Conservation (phyloP, 257 asterid species). For the Henckelia pumila region DNA sequence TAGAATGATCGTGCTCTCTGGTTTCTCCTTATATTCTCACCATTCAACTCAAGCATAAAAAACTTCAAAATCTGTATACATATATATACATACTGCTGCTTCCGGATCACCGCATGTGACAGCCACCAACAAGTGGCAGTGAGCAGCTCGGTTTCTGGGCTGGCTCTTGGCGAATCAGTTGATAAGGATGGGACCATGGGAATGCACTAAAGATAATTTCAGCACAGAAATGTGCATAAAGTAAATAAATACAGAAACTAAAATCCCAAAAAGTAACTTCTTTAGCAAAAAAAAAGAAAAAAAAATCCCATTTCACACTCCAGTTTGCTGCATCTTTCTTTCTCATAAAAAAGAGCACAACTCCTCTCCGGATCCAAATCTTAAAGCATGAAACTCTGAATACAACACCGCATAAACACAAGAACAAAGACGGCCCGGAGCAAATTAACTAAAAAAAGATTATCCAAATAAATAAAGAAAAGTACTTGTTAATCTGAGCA, state of each 20-base stretch:
- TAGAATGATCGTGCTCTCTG: background rate
- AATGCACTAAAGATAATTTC: background rate
- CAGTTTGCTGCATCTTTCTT: background rate
- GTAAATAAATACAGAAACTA: too few relatives aligned
- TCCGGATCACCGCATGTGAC: background rate
- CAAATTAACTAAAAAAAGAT: conserved; percentile 1
- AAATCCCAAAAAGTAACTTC: background rate
- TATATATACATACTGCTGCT: background rate
- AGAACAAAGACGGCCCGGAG: background rate
- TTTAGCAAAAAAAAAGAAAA: background rate
- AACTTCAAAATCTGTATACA: too few relatives aligned
- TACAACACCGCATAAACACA: conserved; percentile 3
- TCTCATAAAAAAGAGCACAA: background rate
- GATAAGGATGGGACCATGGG: background rate
- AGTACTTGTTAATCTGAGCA: conserved; percentile 95
- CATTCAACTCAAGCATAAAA: background rate
- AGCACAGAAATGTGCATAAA: background rate
- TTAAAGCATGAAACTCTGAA: background rate
- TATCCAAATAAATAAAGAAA: background rate
- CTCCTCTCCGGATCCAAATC: background rate
- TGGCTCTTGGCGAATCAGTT: background rate
- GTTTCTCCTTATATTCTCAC: background rate
- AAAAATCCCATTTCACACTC: background rate
- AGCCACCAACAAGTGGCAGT: background rate
- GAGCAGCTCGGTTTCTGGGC: background rate